Percentiles rank a stretch among this genome's conserved stretches.
These are phyloP conservation scores for Olyra latifolia DNA, from an alignment of 176 grass and related monocot species.

Conservation along the genomic window DNA sequence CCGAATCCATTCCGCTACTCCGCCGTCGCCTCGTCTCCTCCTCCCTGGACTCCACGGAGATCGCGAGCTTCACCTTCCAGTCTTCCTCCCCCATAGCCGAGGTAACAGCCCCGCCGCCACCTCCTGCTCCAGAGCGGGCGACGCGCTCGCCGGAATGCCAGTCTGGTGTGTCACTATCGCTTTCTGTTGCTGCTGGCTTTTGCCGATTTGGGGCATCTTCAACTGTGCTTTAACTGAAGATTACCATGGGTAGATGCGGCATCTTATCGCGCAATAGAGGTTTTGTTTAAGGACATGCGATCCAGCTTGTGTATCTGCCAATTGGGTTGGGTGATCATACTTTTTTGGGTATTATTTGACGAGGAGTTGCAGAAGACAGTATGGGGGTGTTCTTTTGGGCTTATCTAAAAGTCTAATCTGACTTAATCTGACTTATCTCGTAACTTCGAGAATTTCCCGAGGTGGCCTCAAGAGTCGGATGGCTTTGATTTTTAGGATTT, in stretches of 20 bases:
- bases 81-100: background rate
- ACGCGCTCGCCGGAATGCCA: background rate
- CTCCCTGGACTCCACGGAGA: background rate
- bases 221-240: background rate
- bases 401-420: too few relatives aligned
- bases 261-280: background rate
- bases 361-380: background rate
- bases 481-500: too few relatives aligned
- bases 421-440: too few relatives aligned
- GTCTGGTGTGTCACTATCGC: background rate
- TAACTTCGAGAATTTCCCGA: too few relatives aligned
- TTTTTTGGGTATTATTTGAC: background rate
- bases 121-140: background rate
- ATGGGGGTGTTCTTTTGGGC: too few relatives aligned
- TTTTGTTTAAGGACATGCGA: background rate
- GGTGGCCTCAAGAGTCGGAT: too few relatives aligned
- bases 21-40: background rate
- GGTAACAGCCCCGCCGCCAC: background rate
- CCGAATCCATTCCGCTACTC: background rate
- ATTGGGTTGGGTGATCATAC: background rate
- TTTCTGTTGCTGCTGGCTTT: background rate
- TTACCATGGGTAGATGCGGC: background rate
- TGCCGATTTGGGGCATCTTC: background rate
- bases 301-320: background rate
- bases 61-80: background rate